Conservation (phyloP, 176 grass and related monocot genomes). For the Saccharum spontaneum region DNA sequence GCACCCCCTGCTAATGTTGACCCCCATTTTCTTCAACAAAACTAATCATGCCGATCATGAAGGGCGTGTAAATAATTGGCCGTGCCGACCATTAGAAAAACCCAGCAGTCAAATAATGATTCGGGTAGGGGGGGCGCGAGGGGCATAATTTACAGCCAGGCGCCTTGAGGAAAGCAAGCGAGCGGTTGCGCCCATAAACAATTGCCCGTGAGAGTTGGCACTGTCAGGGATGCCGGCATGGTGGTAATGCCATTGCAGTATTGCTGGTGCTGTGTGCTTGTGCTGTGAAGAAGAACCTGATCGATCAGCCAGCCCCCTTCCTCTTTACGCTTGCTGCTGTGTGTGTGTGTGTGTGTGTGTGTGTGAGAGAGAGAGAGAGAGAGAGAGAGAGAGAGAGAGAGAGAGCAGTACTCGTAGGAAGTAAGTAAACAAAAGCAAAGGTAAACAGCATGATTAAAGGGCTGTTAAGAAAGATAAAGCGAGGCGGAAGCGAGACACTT, state of each 20-base stretch:
- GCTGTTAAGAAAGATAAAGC: constrained; percentile 61
- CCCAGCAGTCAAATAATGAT: constrained; percentile 71
- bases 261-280: not conserved
- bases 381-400: constrained; percentile 3
- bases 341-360: too few relatives aligned
- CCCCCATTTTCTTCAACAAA: constrained; percentile 50
- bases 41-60: constrained; percentile 64
- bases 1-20: constrained; percentile 52
- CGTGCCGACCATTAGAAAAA: constrained; percentile 48
- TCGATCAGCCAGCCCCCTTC: constrained; percentile 19
- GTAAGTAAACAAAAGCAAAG: constrained; percentile 64
- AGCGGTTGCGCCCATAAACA: constrained; percentile 44
- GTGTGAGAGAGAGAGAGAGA: too few relatives aligned
- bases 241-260: not conserved
- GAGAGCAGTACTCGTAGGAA: constrained; percentile 8
- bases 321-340: constrained; percentile 43
- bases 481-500: not conserved
- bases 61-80: constrained; percentile 64
- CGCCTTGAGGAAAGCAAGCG: constrained; percentile 57
- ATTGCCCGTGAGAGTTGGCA: constrained; percentile 55
- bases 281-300: constrained; percentile 2
- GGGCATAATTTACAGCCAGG: constrained; percentile 65
- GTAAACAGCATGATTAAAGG: constrained; percentile 74
- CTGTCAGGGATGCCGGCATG: constrained; percentile 57
- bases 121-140: not conserved